Base-by-base conservation (phyloP, 768 basidiomycete species). In the Erythrobasidium yunnanense region DNA sequence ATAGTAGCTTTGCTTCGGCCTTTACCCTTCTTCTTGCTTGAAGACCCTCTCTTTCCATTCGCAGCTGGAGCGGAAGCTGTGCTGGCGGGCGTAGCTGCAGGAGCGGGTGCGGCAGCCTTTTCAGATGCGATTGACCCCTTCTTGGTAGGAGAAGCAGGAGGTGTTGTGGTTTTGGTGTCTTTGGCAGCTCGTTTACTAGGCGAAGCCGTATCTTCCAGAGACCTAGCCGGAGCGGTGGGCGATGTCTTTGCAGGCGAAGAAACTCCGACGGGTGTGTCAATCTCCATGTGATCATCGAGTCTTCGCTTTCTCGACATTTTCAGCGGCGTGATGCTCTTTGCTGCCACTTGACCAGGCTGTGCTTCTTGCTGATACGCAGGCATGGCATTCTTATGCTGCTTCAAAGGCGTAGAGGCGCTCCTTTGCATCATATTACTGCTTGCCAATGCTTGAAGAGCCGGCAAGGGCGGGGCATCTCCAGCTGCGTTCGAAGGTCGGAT, bases 371-470 rank as follows among this genome's bases (percentile, higher is more conserved):
- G 23, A 45, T 32, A 46, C 25, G 45, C 34, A 8, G 22, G 35
- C 27, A 46, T 20, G 56, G 27, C 13, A 58, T 8, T 13, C 45
- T 33, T 20, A 47, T 42, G 38, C 38, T 42, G 38, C 38, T 11
- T 42, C 38, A 42, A 11, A 42, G 38, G 13, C 45, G 34, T 45
- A 8, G 56, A 58, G n/a, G 34, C 56, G 34, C 34, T 46, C n/a
- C 54, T 30, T 5, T 32, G 34, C 54, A 46, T 42, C 4, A 58
- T 58, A 8, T 27, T 45, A 27, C 38, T 45, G 2, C 27, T 27
- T 15, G 56, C 34, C 38, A 46, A 42, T n/a, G n/a, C 38, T 58
- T 27, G 56, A 58, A 45, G 45, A 58, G 7, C 54, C 54, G n/a
- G n/a, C n/a, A n/a, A n/a, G n/a, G n/a, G n/a, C n/a, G n/a, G n/a